Evolutionary conservation across 371 early-diverging fungal genomes (phyloP).

Genomic region (Rhizopus sp.): DNA sequence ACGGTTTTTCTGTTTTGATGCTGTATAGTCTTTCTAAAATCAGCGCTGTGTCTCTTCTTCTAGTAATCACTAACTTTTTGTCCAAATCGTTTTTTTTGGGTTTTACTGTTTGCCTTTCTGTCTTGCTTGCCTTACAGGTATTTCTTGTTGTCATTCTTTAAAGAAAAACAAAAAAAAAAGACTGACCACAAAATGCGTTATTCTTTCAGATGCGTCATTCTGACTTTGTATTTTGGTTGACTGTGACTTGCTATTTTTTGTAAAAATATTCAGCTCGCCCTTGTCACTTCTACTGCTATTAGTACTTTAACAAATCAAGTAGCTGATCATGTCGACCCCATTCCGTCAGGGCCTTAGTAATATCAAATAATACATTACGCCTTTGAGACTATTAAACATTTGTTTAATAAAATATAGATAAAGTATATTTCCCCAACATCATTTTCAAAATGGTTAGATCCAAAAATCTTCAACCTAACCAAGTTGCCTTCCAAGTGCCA

Average conservation of each 20-base stretch:
- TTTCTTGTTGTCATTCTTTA: no score
- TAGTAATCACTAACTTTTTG: no score
- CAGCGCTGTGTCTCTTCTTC: no score
- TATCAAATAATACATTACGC: conserved; percentile 5
- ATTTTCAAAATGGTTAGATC: conserved; percentile 85
- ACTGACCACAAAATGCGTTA: no score
- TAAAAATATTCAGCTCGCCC: conserved; percentile 4
- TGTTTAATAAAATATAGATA: conserved; percentile 35
- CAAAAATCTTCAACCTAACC: conserved; percentile 81
- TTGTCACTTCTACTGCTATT: not conserved
- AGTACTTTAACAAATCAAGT: not conserved
- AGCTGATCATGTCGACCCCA: conserved; percentile 28
- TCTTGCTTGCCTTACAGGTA: no score
- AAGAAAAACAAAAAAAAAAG: no score
- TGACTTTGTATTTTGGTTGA: no score
- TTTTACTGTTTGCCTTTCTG: no score
- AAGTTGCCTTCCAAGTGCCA: conserved; percentile 92
- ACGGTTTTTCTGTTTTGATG: no score
- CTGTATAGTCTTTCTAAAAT: no score
- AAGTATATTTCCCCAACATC: conserved; percentile 91
- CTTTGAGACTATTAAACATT: not conserved
- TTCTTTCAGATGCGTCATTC: no score
- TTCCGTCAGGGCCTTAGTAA: conserved; percentile 53
- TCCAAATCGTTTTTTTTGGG: no score
- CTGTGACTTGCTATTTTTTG: conserved; percentile 2